A percentile compares a stretch with the other conserved stretches of the same genome.
Evolutionary conservation across 2,329 filamentous ascomycete species (phyloP).

Genomic region (Colletotrichum noveboracense): DNA sequence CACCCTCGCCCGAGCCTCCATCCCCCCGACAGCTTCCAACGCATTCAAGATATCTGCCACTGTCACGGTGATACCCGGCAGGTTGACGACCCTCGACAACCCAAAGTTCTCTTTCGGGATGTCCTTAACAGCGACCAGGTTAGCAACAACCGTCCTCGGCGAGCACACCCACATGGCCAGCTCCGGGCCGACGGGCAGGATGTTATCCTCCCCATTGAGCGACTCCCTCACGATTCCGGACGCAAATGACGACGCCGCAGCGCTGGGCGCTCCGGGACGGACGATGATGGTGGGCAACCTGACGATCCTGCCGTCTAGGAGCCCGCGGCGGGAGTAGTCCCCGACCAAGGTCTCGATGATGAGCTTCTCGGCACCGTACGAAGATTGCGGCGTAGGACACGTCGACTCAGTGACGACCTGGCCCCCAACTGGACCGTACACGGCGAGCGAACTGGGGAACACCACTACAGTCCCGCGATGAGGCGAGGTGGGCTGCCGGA

Average conservation of each 20-base stretch:
- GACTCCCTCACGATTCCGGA: slow-evolving; percentile 68
- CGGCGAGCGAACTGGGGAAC: slow-evolving; percentile 64
- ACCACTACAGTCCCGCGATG: slow-evolving; percentile 58
- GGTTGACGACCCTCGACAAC: slow-evolving; percentile 50
- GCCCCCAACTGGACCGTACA: slow-evolving; percentile 54
- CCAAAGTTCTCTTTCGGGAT: slow-evolving; percentile 44
- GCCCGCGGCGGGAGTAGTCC: slow-evolving; percentile 54
- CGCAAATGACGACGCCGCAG: slow-evolving; percentile 65
- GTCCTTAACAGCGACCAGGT: slow-evolving; percentile 47
- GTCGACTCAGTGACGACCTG: slow-evolving; percentile 43
- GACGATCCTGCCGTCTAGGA: slow-evolving; percentile 61
- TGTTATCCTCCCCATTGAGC: slow-evolving; percentile 49
- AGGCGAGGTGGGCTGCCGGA: slow-evolving; percentile 36
- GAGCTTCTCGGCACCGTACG: slow-evolving; percentile 67
- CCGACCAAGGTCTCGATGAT: slow-evolving; percentile 65
- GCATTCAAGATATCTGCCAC: slow-evolving; percentile 60
- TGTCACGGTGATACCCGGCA: slow-evolving; percentile 56
- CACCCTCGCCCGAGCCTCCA: slow-evolving; percentile 46
- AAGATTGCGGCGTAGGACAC: slow-evolving; percentile 58
- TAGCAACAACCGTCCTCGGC: slow-evolving; percentile 48
- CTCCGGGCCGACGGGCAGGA: slow-evolving; percentile 46
- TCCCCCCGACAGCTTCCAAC: slow-evolving; percentile 51
- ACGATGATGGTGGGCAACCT: slow-evolving; percentile 67
- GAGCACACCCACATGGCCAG: slow-evolving; percentile 54
- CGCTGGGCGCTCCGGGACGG: slow-evolving; percentile 63